Conservation (phyloP, 139 green algal species). For the Chlorella sp. region DNA sequence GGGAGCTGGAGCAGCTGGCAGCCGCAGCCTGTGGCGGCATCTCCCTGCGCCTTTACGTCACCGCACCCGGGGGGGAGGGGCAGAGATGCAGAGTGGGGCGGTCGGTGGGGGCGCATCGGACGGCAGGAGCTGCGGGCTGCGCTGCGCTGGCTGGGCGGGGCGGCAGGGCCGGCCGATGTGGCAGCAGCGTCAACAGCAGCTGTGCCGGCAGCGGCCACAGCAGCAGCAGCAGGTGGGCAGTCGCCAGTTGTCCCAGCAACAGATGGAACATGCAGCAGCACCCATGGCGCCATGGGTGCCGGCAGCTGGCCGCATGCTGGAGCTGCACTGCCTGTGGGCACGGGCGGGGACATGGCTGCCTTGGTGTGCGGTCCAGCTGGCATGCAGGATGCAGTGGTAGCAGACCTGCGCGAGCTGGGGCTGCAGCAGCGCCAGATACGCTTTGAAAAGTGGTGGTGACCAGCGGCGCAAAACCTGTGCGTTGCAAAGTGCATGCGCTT, state of each 20-base stretch:
- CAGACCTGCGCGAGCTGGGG: neutral
- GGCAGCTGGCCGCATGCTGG: too few species aligned
- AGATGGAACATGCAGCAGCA: too few species aligned
- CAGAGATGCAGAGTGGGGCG: slow-evolving; percentile 5
- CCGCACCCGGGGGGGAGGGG: neutral
- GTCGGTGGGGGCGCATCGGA: neutral
- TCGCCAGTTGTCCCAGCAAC: too few species aligned
- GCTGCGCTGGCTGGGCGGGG: neutral
- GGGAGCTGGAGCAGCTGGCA: neutral
- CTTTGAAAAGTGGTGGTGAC: neutral
- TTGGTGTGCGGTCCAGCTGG: slow-evolving; percentile 22
- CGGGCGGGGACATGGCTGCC: neutral
- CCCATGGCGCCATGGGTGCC: too few species aligned
- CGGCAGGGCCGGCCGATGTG: neutral
- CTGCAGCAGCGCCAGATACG: neutral
- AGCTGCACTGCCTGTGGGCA: neutral
- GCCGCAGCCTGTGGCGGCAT: neutral
- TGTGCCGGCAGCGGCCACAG: neutral
- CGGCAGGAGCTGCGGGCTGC: neutral
- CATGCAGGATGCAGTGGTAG: neutral
- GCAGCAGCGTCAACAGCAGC: neutral
- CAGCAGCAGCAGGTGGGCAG: neutral
- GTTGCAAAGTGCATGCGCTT: too few species aligned
- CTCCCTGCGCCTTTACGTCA: slow-evolving; percentile 13
- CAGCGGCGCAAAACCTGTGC: too few species aligned